Conservation (phyloP, 768 basidiomycete species). For the Nidularia sp. region DNA sequence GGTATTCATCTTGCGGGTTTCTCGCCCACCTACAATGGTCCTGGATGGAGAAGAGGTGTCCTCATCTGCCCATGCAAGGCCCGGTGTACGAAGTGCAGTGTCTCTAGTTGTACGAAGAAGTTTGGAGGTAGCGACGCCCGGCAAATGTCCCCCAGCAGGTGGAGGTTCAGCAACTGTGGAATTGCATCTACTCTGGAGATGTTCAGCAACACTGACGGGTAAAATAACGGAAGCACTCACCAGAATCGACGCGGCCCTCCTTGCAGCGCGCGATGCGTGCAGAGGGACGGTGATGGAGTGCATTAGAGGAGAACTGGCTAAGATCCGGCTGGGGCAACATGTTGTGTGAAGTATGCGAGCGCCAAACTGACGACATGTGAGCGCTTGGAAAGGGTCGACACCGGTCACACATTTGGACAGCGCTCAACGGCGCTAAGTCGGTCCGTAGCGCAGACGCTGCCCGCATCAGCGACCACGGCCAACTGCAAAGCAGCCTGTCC, state of each 20-base stretch:
- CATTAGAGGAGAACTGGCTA: conserved; percentile 29
- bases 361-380: too few species aligned
- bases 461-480: too few species aligned
- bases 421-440: too few species aligned
- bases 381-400: too few species aligned
- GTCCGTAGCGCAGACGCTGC: too few species aligned
- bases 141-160: conserved; percentile 76
- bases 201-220: background rate
- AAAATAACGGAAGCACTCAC: conserved; percentile 8
- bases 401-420: too few species aligned
- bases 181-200: conserved; percentile 37
- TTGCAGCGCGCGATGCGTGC: conserved; percentile 8
- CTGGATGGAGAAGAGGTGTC: conserved; percentile 36
- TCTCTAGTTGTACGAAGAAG: conserved; percentile 66
- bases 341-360: conserved; percentile 10
- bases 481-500: too few species aligned
- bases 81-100: conserved; percentile 66
- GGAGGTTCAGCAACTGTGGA: conserved; percentile 59
- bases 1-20: conserved; percentile 93
- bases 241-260: conserved; percentile 11
- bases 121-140: conserved; percentile 66
- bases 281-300: conserved; percentile 24
- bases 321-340: conserved; percentile 36
- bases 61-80: conserved; percentile 68
- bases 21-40: conserved; percentile 64